These are phyloP conservation scores for Globisporangium barbulae DNA, from an alignment of 352 stramenopile species.

Conservation along the genomic window DNA sequence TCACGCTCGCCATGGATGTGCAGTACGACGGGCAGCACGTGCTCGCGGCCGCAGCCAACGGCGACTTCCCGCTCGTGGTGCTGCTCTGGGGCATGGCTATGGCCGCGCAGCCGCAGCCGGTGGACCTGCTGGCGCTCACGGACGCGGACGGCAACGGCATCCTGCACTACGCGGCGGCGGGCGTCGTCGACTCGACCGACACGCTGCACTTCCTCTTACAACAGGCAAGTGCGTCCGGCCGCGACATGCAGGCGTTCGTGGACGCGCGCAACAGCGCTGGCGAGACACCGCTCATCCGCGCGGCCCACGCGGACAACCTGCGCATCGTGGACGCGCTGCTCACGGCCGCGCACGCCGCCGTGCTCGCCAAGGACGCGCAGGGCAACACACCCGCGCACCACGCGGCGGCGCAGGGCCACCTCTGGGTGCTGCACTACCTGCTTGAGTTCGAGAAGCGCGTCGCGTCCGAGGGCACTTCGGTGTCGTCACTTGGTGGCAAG, in stretches of 20 bases:
- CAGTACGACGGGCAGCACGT: constrained; percentile 72
- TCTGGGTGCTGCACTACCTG: constrained; percentile 76
- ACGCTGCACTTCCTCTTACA: constrained; percentile 83
- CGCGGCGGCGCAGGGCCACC: constrained; percentile 59
- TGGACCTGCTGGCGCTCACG: constrained; percentile 43
- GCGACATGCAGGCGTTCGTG: constrained; percentile 29
- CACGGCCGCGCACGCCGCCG: constrained; percentile 41
- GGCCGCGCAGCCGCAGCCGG: constrained; percentile 47
- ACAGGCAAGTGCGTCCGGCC: constrained; percentile 41
- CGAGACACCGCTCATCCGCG: constrained; percentile 79
- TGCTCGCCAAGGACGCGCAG: constrained; percentile 46
- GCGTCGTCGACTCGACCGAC: constrained; percentile 41
- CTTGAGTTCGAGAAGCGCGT: constrained; percentile 39
- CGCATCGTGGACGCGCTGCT: constrained; percentile 57
- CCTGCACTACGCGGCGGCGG: constrained; percentile 60
- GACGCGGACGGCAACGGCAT: constrained; percentile 54
- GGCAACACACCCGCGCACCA: constrained; percentile 74
- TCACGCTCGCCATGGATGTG: constrained; percentile 37
- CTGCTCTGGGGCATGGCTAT: constrained; percentile 85
- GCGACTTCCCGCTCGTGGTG: constrained; percentile 83
- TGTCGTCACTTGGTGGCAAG: constrained; percentile 27
- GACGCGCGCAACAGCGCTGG: constrained; percentile 51
- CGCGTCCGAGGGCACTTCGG: neutral
- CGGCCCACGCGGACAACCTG: constrained; percentile 67
- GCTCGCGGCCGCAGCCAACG: constrained; percentile 71